These are phyloP conservation scores for Beauveria scarabaeidicola DNA, from an alignment of 2,329 filamentous ascomycete genomes.

Conservation along the genomic window DNA sequence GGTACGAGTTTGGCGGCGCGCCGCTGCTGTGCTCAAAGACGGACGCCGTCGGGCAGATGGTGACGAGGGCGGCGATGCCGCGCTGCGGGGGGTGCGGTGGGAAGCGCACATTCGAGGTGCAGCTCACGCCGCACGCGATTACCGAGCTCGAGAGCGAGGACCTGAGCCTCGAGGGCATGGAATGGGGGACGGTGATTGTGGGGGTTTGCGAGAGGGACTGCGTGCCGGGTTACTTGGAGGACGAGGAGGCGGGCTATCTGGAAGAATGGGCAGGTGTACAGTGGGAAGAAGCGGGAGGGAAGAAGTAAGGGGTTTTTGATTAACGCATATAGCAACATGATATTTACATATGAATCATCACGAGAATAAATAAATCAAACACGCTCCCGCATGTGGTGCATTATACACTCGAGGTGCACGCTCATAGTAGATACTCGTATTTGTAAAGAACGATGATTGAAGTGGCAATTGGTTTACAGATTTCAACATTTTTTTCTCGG, in stretches of 20 bases:
- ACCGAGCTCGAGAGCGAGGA: constrained; percentile 76
- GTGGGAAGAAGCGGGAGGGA: constrained; percentile 70
- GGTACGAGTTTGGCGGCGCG: constrained; percentile 66
- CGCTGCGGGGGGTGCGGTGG: constrained; percentile 69
- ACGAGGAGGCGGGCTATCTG: constrained; percentile 64
- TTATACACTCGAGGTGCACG: neutral
- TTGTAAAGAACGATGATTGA: neutral
- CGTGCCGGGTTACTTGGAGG: constrained; percentile 45
- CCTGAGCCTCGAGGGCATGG: constrained; percentile 74
- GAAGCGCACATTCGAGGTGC: constrained; percentile 76
- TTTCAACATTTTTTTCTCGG: constrained; percentile 7
- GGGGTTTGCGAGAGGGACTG: constrained; percentile 80
- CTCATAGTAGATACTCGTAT: neutral
- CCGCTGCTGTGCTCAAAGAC: constrained; percentile 74
- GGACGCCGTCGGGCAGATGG: constrained; percentile 62
- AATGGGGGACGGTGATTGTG: constrained; percentile 90
- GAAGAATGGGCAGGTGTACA: constrained; percentile 99
- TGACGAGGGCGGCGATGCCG: constrained; percentile 52
- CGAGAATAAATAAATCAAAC: neutral
- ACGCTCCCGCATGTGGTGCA: neutral
- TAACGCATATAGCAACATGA: constrained; percentile 13
- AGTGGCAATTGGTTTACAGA: neutral
- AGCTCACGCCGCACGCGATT: constrained; percentile 87
- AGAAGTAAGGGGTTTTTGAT: constrained; percentile 17
- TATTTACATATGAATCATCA: constrained; percentile 18